These are phyloP conservation scores for Aspergillus carbonarius DNA, from an alignment of 2,329 filamentous ascomycete species.

Conservation along the genomic window DNA sequence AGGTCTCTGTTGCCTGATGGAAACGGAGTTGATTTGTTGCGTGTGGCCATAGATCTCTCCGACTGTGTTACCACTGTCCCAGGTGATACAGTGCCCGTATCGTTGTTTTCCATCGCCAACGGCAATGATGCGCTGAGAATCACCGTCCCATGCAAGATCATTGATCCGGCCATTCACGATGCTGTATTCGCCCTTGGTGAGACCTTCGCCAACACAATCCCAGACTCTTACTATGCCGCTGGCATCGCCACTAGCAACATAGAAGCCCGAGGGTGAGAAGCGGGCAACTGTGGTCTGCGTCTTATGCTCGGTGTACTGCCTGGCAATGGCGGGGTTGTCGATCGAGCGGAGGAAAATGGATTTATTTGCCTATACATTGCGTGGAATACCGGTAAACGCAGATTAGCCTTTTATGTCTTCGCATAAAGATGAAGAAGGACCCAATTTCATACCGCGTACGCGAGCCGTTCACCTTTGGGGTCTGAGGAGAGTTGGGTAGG, in stretches of 20 bases:
- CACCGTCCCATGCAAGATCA: constrained; percentile 95
- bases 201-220: constrained; percentile 82
- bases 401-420: not conserved
- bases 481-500: constrained; percentile 87
- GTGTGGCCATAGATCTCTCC: constrained; percentile 93
- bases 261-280: constrained; percentile 92
- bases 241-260: constrained; percentile 87
- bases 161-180: constrained; percentile 95
- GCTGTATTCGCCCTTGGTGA: constrained; percentile 88
- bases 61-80: constrained; percentile 92
- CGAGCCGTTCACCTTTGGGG: constrained; percentile 84
- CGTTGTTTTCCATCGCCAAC: constrained; percentile 93
- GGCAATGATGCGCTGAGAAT: constrained; percentile 93
- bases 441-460: constrained; percentile 69
- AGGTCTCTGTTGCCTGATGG: constrained; percentile 86
- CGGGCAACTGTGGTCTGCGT: constrained; percentile 85
- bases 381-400: not conserved
- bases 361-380: constrained; percentile 73
- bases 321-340: constrained; percentile 78
- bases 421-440: not conserved
- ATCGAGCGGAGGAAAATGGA: constrained; percentile 95
- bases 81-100: constrained; percentile 90
- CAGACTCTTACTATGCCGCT: constrained; percentile 85
- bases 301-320: constrained; percentile 91
- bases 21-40: constrained; percentile 84